Percentiles rank a stretch among this genome's conserved stretches.
Evolutionary conservation across 805 yeast genomes (phyloP).

Genomic region (Candida peoriensis): DNA sequence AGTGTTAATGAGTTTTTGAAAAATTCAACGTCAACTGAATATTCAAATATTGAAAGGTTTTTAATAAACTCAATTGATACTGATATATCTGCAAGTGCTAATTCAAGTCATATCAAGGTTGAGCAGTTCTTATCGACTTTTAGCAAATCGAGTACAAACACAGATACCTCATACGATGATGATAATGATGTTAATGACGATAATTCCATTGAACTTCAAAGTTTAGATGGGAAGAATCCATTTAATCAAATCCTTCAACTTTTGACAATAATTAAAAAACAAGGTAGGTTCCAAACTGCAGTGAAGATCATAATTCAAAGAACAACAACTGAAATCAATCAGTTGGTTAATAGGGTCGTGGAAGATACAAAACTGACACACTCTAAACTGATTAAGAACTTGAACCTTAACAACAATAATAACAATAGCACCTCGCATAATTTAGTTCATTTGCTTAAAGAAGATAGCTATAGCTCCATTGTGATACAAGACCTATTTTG

Average conservation of each 20-base stretch:
- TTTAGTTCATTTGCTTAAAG: slow-evolving; percentile 18
- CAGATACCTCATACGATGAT: slow-evolving; percentile 22
- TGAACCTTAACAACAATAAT: slow-evolving; percentile 15
- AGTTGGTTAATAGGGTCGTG: slow-evolving; percentile 53
- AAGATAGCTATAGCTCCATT: slow-evolving; percentile 43
- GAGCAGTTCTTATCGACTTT: slow-evolving; percentile 27
- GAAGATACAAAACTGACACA: slow-evolving; percentile 61
- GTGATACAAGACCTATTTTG: slow-evolving; percentile 69
- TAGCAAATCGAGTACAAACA: slow-evolving; percentile 17
- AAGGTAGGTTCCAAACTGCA: slow-evolving; percentile 58
- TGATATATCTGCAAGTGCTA: slow-evolving; percentile 48
- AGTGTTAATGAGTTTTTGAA: slow-evolving; percentile 23
- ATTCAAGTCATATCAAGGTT: slow-evolving; percentile 30
- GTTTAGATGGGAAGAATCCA: slow-evolving; percentile 38
- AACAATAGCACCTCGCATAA: slow-evolving; percentile 18
- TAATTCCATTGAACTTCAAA: slow-evolving; percentile 25
- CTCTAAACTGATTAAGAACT: slow-evolving; percentile 34
- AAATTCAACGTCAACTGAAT: slow-evolving; percentile 20
- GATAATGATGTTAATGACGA: slow-evolving; percentile 21
- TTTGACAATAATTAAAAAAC: slow-evolving; percentile 51
- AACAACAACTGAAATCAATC: slow-evolving; percentile 57
- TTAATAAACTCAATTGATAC: slow-evolving; percentile 52
- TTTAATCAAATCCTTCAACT: slow-evolving; percentile 48
- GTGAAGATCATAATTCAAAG: slow-evolving; percentile 49
- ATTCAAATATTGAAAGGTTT: slow-evolving; percentile 46